These are phyloP conservation scores for Diaporthe eres DNA, from an alignment of 2,329 filamentous ascomycete genomes.

Conservation along the genomic window DNA sequence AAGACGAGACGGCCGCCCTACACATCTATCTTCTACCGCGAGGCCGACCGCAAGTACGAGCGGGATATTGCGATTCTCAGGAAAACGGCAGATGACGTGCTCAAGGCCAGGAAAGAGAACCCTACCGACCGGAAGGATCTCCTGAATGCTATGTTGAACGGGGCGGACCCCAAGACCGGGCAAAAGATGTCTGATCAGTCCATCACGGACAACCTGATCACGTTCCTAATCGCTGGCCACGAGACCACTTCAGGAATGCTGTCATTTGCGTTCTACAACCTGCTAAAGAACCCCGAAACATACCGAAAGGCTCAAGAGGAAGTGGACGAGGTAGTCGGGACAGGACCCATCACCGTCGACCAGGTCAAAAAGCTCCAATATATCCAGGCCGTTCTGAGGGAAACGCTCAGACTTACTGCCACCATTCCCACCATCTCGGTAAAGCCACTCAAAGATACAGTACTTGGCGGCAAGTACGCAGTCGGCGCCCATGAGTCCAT, in stretches of 20 bases:
- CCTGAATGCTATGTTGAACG: constrained; percentile 78
- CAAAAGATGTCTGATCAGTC: constrained; percentile 73
- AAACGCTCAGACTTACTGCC: constrained; percentile 74
- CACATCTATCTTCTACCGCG: constrained; percentile 64
- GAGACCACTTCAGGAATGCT: constrained; percentile 80
- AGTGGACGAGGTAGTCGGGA: constrained; percentile 75
- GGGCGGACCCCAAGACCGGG: constrained; percentile 77
- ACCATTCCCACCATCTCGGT: constrained; percentile 72
- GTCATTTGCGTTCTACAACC: constrained; percentile 75
- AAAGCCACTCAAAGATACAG: constrained; percentile 62
- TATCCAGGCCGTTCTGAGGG: constrained; percentile 74
- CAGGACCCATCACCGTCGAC: constrained; percentile 68
- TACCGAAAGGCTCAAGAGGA: constrained; percentile 76
- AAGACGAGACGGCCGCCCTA: constrained; percentile 64
- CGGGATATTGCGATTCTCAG: constrained; percentile 69
- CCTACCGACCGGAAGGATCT: constrained; percentile 75
- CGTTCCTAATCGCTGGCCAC: constrained; percentile 79
- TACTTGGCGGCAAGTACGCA: constrained; percentile 74
- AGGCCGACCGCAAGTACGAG: constrained; percentile 64
- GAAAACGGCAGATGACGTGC: constrained; percentile 70
- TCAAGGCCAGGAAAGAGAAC: constrained; percentile 69
- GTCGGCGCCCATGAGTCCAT: constrained; percentile 67
- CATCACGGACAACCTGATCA: constrained; percentile 80
- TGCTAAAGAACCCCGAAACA: constrained; percentile 73
- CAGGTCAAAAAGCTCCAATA: constrained; percentile 77